phyloP scores from a whole-genome alignment of 441 rosid genomes.

The California macrophylla region DNA sequence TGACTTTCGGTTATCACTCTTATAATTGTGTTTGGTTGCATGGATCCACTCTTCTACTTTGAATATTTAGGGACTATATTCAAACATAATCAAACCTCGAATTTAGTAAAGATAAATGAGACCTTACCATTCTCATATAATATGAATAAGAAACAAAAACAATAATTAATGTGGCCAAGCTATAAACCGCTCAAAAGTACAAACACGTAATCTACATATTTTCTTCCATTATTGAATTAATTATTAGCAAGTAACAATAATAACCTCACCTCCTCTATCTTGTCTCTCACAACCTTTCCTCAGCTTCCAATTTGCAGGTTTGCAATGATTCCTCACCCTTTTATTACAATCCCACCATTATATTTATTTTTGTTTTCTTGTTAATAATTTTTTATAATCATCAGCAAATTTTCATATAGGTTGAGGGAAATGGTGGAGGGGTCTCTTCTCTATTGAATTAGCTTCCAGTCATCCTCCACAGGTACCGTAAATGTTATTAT shows the following conservation, averaged over 20 bases:
- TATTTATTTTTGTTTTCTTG: too few relatives aligned
- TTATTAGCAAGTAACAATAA: too few relatives aligned
- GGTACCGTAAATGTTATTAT: not conserved
- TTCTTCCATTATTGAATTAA: too few relatives aligned
- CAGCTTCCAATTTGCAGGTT: not conserved
- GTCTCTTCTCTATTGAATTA: not conserved
- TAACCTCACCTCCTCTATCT: not conserved
- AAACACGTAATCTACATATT: not conserved
- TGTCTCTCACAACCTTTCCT: not conserved
- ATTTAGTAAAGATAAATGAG: too few relatives aligned
- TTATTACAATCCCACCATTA: not conserved
- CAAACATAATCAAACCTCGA: too few relatives aligned
- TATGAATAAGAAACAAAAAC: too few relatives aligned
- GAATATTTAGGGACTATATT: too few relatives aligned
- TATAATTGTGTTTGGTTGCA: too few relatives aligned
- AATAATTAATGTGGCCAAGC: too few relatives aligned
- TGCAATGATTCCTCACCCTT: not conserved
- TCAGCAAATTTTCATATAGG: not conserved
- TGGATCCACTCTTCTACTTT: too few relatives aligned
- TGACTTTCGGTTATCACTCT: conserved; percentile 22
- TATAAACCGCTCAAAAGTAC: not conserved
- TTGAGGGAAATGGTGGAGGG: not conserved
- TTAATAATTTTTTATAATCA: not conserved
- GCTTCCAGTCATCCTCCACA: not conserved
- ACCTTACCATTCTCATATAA: too few relatives aligned